Conservation (phyloP, 768 basidiomycete species). For the Mycena vitilis region DNA sequence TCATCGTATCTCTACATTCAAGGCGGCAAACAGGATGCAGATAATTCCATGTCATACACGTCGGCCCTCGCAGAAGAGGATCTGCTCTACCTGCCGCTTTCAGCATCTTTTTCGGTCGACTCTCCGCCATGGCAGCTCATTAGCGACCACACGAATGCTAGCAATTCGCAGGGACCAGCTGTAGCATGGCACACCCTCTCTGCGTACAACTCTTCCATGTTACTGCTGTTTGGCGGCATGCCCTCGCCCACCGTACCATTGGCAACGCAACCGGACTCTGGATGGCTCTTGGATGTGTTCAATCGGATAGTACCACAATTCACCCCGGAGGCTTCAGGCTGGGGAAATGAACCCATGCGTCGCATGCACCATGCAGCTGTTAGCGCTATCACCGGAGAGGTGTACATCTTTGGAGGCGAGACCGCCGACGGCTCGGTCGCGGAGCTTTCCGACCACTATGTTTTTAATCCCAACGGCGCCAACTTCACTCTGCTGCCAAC, state of each 20-base stretch:
- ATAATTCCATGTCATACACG: slow-evolving; percentile 75
- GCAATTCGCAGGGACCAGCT: slow-evolving; percentile 64
- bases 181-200: slow-evolving; percentile 87
- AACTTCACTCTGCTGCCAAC: slow-evolving; percentile 69
- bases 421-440: slow-evolving; percentile 81
- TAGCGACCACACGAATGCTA: slow-evolving; percentile 56
- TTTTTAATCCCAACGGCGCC: slow-evolving; percentile 62
- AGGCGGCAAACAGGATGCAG: slow-evolving; percentile 84
- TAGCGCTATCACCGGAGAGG: slow-evolving; percentile 56
- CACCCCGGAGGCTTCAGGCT: slow-evolving; percentile 58
- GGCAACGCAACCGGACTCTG: slow-evolving; percentile 73
- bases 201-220: slow-evolving; percentile 62
- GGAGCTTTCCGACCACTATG: slow-evolving; percentile 72
- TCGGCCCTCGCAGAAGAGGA: slow-evolving; percentile 81
- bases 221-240: slow-evolving; percentile 83
- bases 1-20: slow-evolving; percentile 74
- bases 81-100: slow-evolving; percentile 75
- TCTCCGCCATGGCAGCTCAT: slow-evolving; percentile 79
- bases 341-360: slow-evolving; percentile 77
- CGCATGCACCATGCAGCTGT: slow-evolving; percentile 82
- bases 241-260: slow-evolving; percentile 67
- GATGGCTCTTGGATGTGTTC: slow-evolving; percentile 62
- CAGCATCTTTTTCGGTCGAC: slow-evolving; percentile 64
- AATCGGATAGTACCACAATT: slow-evolving; percentile 55
- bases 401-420: slow-evolving; percentile 85